phyloP scores from a whole-genome alignment of 495 filamentous ascomycete species.

The Aspergillus carlsbadensis region DNA sequence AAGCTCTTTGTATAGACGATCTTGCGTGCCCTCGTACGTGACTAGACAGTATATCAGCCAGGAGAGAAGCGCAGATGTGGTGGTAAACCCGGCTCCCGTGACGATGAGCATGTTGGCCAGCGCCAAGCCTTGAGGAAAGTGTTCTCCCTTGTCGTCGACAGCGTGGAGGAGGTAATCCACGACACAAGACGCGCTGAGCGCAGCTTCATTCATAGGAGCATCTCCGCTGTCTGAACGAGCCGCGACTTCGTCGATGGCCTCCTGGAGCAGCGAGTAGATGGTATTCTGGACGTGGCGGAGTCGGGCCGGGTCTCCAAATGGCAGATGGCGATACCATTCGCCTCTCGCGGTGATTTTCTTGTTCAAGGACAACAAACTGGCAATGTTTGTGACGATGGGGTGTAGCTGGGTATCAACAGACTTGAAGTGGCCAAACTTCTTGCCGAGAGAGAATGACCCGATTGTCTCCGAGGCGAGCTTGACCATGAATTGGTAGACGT shows the following conservation, averaged over 20 bases:
- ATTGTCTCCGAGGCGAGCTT: constrained; percentile 53
- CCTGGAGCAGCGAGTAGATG: constrained; percentile 25
- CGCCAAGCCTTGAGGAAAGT: constrained; percentile 40
- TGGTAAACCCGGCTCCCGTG: constrained; percentile 57
- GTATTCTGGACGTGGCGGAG: constrained; percentile 29
- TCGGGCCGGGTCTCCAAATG: constrained; percentile 49
- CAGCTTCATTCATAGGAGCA: constrained; percentile 46
- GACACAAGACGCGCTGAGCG: constrained; percentile 43
- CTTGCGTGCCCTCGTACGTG: constrained; percentile 50
- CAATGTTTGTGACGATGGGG: constrained; percentile 37
- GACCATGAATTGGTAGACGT: constrained; percentile 58
- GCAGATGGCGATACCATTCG: constrained; percentile 49
- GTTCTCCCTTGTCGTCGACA: constrained; percentile 49
- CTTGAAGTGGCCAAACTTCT: constrained; percentile 51
- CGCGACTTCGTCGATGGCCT: constrained; percentile 23
- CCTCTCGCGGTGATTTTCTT: constrained; percentile 48
- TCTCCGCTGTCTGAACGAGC: constrained; percentile 25
- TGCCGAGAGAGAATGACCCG: constrained; percentile 44
- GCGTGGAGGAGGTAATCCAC: constrained; percentile 48
- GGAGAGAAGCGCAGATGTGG: constrained; percentile 49
- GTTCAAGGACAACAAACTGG: constrained; percentile 41
- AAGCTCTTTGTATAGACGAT: constrained; percentile 51
- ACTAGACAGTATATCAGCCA: constrained; percentile 54
- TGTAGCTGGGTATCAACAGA: constrained; percentile 38
- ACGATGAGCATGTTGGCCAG: constrained; percentile 32